These are phyloP conservation scores for Podaxis mareebaensis DNA, from an alignment of 768 basidiomycete genomes.

Conservation along the genomic window DNA sequence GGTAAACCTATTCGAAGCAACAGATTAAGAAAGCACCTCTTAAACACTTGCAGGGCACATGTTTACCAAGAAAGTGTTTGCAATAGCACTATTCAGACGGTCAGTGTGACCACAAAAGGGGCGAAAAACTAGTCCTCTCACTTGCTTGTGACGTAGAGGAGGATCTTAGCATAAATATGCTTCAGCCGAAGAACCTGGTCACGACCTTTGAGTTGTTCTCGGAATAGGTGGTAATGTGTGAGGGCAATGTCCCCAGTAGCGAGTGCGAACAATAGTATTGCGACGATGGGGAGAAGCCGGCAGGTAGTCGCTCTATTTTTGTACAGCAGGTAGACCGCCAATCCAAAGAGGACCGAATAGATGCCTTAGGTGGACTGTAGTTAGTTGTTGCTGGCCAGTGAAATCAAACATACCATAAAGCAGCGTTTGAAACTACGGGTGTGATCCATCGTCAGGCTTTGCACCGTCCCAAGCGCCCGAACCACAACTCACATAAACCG, in stretches of 20 bases:
- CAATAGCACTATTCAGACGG: constrained; percentile 2
- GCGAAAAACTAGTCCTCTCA: constrained; percentile 20
- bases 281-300: constrained; percentile 30
- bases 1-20: constrained; percentile 24
- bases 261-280: constrained; percentile 34
- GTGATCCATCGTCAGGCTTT: background rate
- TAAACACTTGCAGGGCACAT: background rate
- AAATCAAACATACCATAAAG: background rate
- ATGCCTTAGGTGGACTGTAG: constrained; percentile 25
- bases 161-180: constrained; percentile 29
- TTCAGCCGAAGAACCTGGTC: constrained; percentile 23
- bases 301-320: constrained; percentile 24
- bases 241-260: constrained; percentile 34
- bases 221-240: constrained; percentile 32
- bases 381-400: background rate
- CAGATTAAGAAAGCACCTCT: background rate
- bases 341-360: constrained; percentile 35
- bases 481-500: background rate
- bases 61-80: constrained; percentile 15
- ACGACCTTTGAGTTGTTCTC: constrained; percentile 21
- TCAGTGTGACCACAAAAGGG: background rate
- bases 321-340: constrained; percentile 33
- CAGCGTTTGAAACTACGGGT: background rate
- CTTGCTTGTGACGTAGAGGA: constrained; percentile 39
- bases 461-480: background rate